Percentiles rank a stretch among this genome's conserved stretches.
Evolutionary conservation across 495 filamentous ascomycete species (phyloP).

Genomic region (Aspergillus hancockii): DNA sequence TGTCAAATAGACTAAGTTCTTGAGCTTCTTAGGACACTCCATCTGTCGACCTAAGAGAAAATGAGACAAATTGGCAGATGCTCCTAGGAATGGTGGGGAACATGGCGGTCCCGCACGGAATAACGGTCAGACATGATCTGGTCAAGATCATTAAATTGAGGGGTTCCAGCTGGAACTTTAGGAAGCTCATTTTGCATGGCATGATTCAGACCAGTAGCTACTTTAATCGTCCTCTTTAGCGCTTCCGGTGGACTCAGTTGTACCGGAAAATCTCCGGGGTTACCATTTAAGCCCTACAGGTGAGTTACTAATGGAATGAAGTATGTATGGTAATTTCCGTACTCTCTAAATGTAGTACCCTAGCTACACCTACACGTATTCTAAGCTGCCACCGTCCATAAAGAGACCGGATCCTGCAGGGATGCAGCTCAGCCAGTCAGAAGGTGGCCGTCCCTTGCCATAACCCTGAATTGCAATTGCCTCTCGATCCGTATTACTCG

Average conservation of each 20-base stretch:
- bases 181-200: not conserved
- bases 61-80: not conserved
- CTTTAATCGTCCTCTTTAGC: not conserved
- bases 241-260: not conserved
- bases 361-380: not conserved
- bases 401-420: too few species aligned
- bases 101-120: not conserved
- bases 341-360: too few species aligned
- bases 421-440: too few species aligned
- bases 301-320: not conserved
- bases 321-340: not conserved
- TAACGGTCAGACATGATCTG: slow-evolving; percentile 1
- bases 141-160: slow-evolving; percentile 1
- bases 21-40: too few species aligned
- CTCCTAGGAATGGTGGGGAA: not conserved
- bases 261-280: not conserved
- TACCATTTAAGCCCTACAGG: not conserved
- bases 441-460: too few species aligned
- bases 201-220: not conserved
- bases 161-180: not conserved
- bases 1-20: too few species aligned
- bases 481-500: too few species aligned
- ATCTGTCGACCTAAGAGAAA: not conserved
- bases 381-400: too few species aligned
- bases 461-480: not conserved